Evolutionary conservation across 2,329 filamentous ascomycete species (phyloP), one percentile per base, ranked within the genome.

Genomic region (Myriosclerotinia scirpicola): DNA sequence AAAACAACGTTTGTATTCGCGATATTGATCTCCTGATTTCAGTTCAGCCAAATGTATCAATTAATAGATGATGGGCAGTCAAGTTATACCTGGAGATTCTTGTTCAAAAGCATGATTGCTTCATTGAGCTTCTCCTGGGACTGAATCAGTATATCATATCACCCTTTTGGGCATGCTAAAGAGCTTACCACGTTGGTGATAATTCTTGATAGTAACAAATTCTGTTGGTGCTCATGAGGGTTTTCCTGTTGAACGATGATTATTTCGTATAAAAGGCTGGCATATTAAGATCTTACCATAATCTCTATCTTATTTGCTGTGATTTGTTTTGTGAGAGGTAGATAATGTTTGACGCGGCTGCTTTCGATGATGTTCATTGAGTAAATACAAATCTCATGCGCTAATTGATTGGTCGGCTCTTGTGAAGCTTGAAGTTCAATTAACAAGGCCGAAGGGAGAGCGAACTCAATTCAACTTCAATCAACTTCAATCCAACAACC

Each of bases 1-100:
- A 98, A 85, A 80, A 98, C 95, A 46, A 97, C 92, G 76, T 99
- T 96, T 93, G 98, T 97, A 78, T 98, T 99, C 75, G 97, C 91
- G 66, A 97, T 89, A 76, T 98, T 98, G 83, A 98, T 97, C 72
- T 98, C 94, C 91, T 97, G 73, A 34, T 34, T 34, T 6, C 9
- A n/a, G 17, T 30, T 70, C 42, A 68, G 46, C 42, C 34, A 40
- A 5, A 36, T 15, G 48, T 59, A 46, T 3, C 26, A 6, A 48
- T 30, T 20, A 9, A 17, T 20, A 15, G 36, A 20, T 7, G 20
- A 64, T 20, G 34, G 20, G 5, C 14, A 38, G 56, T 12, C 34
- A 15, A n/a, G 34, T 22, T 77, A 54, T 78, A 93, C 92, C 79
- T 96, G 91, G 1, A 99, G 87, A 60, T 87, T 91, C 79, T 92